Evolutionary conservation across 306 rosid genomes (phyloP), one percentile per base, ranked within the genome.

Genomic region (Quercus glauca): DNA sequence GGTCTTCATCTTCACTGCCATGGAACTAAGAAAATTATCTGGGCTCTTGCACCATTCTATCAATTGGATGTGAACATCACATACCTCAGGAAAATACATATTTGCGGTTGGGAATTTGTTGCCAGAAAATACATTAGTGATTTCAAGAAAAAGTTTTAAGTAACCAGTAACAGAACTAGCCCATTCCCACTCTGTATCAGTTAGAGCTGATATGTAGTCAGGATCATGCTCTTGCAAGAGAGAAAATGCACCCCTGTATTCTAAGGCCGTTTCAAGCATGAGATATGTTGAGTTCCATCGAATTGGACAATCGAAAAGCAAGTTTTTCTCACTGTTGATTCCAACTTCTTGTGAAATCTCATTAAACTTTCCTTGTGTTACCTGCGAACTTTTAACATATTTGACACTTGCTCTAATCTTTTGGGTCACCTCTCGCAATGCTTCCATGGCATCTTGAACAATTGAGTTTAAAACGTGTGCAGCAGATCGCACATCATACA

Each of bases 11-110:
- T 90, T 95, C 75, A 76, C 37, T 13, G 98, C 93, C 73, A 90
- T 41, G 71, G 94, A 77, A 75, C 90, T 87, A 41, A 95, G 92
- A 86, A 95, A 86, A 49, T 55, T 79, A 80, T 93, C 94, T 3
- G 96, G 80, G 86, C 93, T 89, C 87, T 92, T 89, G 86, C 96
- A 91, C 98, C 97, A 93, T 65, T 91, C 94, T 82, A 89, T 93
- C 84, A 95, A 78, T 60, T 91, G 96, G 77, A 90, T 89, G 83
- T 95, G 99, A 78, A 90, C 85, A 71, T 91, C 96, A 79, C 98
- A 95, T 15, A 95, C 90, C 87, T 95, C 99, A 26, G 92, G 99
- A 83, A 93, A 95, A 73, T 85, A 95, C 77, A 93, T 87, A 78
- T 89, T 93, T 25, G 97, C 93, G 3, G 97, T 91, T 29, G 92